Conservation (phyloP, 164 flowering plant genomes). For the Nelumbo lutea region DNA sequence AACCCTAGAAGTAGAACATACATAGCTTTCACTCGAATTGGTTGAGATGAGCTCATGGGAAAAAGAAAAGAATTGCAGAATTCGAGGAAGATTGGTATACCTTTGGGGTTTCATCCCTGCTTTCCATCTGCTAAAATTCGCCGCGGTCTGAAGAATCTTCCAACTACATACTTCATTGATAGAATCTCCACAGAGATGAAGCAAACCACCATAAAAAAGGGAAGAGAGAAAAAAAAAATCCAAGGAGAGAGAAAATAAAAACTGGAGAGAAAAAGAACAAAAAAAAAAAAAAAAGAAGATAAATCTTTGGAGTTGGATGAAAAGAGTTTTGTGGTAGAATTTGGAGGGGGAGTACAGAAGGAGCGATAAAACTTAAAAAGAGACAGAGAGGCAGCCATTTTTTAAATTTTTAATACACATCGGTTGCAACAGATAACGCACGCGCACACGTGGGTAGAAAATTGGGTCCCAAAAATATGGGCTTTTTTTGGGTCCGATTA, state of each 20-base stretch:
- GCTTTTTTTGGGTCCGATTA: no score
- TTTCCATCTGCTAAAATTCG: slow-evolving; percentile 19
- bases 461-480: no score
- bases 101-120: slow-evolving; percentile 17
- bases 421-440: no score
- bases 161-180: slow-evolving; percentile 25
- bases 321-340: not conserved
- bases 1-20: not conserved
- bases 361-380: not conserved
- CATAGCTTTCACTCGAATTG: not conserved
- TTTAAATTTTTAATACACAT: no score
- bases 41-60: not conserved
- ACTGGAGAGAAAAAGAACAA: not conserved
- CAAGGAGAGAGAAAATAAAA: not conserved
- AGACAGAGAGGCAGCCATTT: no score
- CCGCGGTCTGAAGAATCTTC: slow-evolving; percentile 1
- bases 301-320: not conserved
- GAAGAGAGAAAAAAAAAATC: not conserved
- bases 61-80: not conserved
- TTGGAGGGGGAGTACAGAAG: not conserved
- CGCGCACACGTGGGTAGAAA: no score
- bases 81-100: not conserved
- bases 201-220: not conserved
- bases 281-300: not conserved
- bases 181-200: slow-evolving; percentile 4